These are phyloP conservation scores for Nakazawaea holstii DNA, from an alignment of 805 yeast species.

Conservation along the genomic window DNA sequence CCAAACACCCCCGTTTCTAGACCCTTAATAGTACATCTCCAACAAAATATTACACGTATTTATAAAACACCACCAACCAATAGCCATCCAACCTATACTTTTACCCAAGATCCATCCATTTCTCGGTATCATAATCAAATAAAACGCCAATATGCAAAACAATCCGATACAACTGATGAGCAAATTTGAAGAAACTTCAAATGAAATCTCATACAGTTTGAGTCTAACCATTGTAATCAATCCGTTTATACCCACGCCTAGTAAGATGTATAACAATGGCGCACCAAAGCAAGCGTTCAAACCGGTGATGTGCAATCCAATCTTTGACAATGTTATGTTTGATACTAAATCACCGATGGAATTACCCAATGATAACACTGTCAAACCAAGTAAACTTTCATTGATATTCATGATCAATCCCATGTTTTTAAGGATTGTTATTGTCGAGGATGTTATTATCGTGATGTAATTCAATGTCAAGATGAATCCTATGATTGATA, in stretches of 20 bases:
- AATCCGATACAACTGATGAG: constrained; percentile 33
- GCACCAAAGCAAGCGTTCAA: constrained; percentile 51
- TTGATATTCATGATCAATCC: constrained; percentile 38
- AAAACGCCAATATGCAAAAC: constrained; percentile 31
- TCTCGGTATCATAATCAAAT: constrained; percentile 35
- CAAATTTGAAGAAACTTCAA: constrained; percentile 34
- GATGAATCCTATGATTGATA: constrained; percentile 24
- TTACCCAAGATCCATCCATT: constrained; percentile 41
- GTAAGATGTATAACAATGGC: constrained; percentile 39
- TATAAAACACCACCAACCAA: constrained; percentile 25
- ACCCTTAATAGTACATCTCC: not conserved
- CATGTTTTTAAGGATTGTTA: constrained; percentile 32
- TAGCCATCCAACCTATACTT: constrained; percentile 29
- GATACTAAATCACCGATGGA: constrained; percentile 48
- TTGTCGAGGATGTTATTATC: constrained; percentile 22
- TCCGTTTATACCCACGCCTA: constrained; percentile 48
- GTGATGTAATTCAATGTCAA: constrained; percentile 24
- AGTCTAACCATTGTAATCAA: constrained; percentile 20
- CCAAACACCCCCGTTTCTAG: too few species aligned
- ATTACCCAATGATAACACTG: constrained; percentile 44
- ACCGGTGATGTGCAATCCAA: constrained; percentile 37
- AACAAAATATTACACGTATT: constrained; percentile 17
- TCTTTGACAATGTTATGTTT: constrained; percentile 35
- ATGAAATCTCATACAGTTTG: constrained; percentile 19
- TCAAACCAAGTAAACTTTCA: constrained; percentile 43